Evolutionary conservation across 2,329 filamentous ascomycete species (phyloP).

Genomic region (Fonsecaea nubica): DNA sequence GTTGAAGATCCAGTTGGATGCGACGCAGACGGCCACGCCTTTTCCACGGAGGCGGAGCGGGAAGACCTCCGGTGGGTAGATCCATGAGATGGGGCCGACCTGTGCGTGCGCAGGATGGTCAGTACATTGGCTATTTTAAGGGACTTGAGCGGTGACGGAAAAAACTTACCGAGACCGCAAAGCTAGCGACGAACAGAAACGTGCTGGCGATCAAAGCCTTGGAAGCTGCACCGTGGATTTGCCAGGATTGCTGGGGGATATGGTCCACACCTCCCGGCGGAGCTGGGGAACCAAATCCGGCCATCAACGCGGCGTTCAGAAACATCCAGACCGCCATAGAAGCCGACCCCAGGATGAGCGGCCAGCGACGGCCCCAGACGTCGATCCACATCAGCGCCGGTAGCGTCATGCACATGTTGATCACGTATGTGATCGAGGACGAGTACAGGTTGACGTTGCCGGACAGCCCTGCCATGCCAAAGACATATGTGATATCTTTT

Average conservation of each 20-base stretch:
- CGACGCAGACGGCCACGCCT: slow-evolving; percentile 66
- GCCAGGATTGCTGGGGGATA: slow-evolving; percentile 49
- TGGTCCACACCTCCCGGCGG: slow-evolving; percentile 43
- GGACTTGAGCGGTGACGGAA: no score
- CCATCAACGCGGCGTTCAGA: slow-evolving; percentile 52
- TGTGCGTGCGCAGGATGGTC: no score
- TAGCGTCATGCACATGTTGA: slow-evolving; percentile 80
- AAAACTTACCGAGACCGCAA: slow-evolving; percentile 50
- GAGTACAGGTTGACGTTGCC: slow-evolving; percentile 66
- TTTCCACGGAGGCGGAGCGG: slow-evolving; percentile 68
- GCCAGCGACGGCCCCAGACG: slow-evolving; percentile 72
- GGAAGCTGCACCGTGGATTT: slow-evolving; percentile 54
- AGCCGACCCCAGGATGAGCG: slow-evolving; percentile 68
- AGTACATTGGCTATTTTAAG: no score
- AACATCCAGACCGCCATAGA: slow-evolving; percentile 63
- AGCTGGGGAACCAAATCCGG: slow-evolving; percentile 50
- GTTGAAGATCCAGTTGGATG: slow-evolving; percentile 69
- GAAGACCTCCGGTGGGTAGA: slow-evolving; percentile 68
- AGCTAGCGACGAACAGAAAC: slow-evolving; percentile 76
- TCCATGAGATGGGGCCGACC: slow-evolving; percentile 40
- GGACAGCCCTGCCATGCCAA: slow-evolving; percentile 64
- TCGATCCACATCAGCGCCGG: slow-evolving; percentile 78
- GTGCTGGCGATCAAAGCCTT: slow-evolving; percentile 72
- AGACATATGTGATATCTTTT: slow-evolving; percentile 56
- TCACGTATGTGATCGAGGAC: slow-evolving; percentile 74